Conservation (phyloP, 2,329 filamentous ascomycete genomes). For the Fusarium sp. region DNA sequence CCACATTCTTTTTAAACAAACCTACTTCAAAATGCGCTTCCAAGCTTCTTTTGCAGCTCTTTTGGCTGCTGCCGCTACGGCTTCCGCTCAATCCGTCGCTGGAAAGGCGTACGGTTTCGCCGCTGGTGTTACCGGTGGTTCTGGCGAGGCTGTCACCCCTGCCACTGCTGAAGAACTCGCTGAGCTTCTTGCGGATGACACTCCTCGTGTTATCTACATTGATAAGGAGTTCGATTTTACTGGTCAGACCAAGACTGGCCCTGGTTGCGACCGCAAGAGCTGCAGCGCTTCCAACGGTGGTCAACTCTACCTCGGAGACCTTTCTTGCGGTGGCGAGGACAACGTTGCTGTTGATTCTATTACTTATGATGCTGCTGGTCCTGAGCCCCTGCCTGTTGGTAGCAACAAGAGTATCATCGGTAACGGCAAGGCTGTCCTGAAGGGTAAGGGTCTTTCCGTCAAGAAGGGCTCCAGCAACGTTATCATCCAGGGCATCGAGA, state of each 20-base stretch:
- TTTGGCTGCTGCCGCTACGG: constrained; percentile 16
- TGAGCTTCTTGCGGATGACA: constrained; percentile 44
- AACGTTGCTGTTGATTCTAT: constrained; percentile 42
- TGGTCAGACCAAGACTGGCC: constrained; percentile 36
- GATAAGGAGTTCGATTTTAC: constrained; percentile 47
- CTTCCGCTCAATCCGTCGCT: constrained; percentile 45
- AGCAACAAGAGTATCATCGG: constrained; percentile 48
- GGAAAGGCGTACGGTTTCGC: constrained; percentile 49
- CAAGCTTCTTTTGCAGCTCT: neutral
- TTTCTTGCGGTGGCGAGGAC: constrained; percentile 44
- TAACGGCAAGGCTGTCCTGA: constrained; percentile 43
- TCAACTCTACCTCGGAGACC: constrained; percentile 45
- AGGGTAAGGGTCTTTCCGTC: constrained; percentile 57
- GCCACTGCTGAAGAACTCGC: constrained; percentile 58
- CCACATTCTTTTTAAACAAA: neutral
- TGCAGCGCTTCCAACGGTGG: constrained; percentile 46
- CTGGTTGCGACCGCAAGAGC: constrained; percentile 46
- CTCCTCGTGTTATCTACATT: constrained; percentile 41
- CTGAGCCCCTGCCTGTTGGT: constrained; percentile 38
- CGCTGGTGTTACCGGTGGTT: constrained; percentile 61
- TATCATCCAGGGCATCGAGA: constrained; percentile 62
- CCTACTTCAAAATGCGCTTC: neutral
- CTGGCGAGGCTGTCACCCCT: constrained; percentile 57
- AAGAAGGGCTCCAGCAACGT: constrained; percentile 59
- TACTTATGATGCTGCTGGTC: constrained; percentile 45